Evolutionary conservation across 345 rosid genomes (phyloP), one percentile per base, ranked within the genome.

Genomic region (Adansonia digitata): DNA sequence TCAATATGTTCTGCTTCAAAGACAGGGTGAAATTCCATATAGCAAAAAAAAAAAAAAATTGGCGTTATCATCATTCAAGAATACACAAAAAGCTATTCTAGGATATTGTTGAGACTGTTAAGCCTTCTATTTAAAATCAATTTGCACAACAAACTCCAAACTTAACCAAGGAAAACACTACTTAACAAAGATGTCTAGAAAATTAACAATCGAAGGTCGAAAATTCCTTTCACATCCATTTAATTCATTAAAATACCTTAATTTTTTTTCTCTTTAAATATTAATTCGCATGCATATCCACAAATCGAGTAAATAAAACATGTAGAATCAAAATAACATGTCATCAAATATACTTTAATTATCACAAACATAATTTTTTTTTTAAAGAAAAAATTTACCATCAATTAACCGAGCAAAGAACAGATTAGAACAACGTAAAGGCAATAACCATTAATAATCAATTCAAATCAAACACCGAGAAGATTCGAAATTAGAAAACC

Each of bases 221-320:
- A 71, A 6, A 71, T 71, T 37, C 74, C 46, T 52, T 52, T 71
- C n/a, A 34, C 35, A 53, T 37, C 31, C 42, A 51, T 34, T 31
- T n/a, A 70, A 71, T 71, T 34, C 48, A 35, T 2, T 69, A 46
- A 69, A 49, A 14, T 49, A 69, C 18, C 43, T 69, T 48, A 29
- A 29, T 4, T 69, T n/a, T 5, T 24, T 69, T n/a, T 5, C 13
- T 67, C 17, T 43, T 15, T 18, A 62, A 62, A 62, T 35, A 62
- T 5, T 27, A 15, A 29, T 46, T 48, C 11, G n/a, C 73, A 48
- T 13, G 0, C 3, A 17, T 17, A 17, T 11, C 14, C 0, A 69
- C 18, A 48, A 29, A 69, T 69, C 14, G 49, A 49, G 27, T 31
- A 48, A 43, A 10, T 29, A 69, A 69, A 49, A 34, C 59, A 69